Base-by-base conservation (phyloP, 1,284 basidiomycete genomes). In the Pseudozyma flocculosa region DNA sequence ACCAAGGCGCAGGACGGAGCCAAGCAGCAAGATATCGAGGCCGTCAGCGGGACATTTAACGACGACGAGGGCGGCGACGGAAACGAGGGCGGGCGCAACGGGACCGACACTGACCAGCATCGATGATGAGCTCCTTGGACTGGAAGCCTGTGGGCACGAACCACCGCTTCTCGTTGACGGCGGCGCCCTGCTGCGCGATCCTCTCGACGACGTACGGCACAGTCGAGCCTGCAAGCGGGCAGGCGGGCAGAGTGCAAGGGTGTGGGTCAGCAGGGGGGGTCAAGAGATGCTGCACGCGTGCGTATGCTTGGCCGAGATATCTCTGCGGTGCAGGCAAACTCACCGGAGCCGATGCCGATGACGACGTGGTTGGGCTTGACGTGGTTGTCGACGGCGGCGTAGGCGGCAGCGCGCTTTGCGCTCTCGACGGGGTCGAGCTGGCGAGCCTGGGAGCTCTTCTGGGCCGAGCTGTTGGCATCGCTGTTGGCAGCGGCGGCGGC, bases 161-260 rank as follows among this genome's bases (percentile, higher is more conserved):
- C 72, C 72, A 79, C 22, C 79, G 73, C 43, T 73, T 83, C 69
- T 83, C 84, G 82, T 98, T 98, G 32, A 85, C 82, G 43, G 84
- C 84, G 15, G 78, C 65, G 13, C 92, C 92, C 78, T 96, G 92
- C 61, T 88, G 85, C 9, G 92, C 84, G 56, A 98, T 94, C 38
- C 93, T 84, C 73, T 98, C 93, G 34, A 98, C 92, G 49, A 96
- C 93, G 76, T 95, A 98, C 1, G 93, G 93, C 0, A 99, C 94
- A 0, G 95, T 99, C 1, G 92, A 95, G 29, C 94, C 90, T 78
- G 54, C 23, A 26, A 41, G 10, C 11, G 19, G 37, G 22, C 11
- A 41, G 40, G 18, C 15, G 10, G 38, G 9, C 17, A 14, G 38
- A 42, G 18, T 23, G 10, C 22, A 11, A 8, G 8, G 13, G 18